phyloP scores from a whole-genome alignment of 495 filamentous ascomycete genomes.

The Talaromyces thailandensis region DNA sequence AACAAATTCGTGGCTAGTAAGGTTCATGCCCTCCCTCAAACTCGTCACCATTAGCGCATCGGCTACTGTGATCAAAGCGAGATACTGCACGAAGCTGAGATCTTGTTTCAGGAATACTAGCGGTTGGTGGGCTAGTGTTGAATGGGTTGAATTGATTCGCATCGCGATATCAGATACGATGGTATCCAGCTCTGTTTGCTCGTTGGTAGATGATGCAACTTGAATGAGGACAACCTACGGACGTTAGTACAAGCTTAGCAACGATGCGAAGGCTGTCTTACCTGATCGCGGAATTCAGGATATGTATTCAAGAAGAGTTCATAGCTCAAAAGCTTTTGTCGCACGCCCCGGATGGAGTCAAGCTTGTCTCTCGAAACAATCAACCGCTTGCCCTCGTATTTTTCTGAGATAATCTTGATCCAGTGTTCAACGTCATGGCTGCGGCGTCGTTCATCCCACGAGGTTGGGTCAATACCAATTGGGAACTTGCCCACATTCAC shows the following conservation, averaged over 20 bases:
- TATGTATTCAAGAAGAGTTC: slow-evolving; percentile 91
- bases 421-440: slow-evolving; percentile 65
- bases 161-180: slow-evolving; percentile 88
- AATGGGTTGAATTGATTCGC: slow-evolving; percentile 79
- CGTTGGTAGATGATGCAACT: slow-evolving; percentile 80
- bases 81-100: slow-evolving; percentile 79
- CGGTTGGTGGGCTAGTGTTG: slow-evolving; percentile 80
- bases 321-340: slow-evolving; percentile 85
- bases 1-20: slow-evolving; percentile 86
- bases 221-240: slow-evolving; percentile 71
- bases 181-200: slow-evolving; percentile 76
- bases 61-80: slow-evolving; percentile 78
- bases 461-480: slow-evolving; percentile 53
- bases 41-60: slow-evolving; percentile 89
- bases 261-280: slow-evolving; percentile 10
- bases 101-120: slow-evolving; percentile 94
- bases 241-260: neutral
- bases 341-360: slow-evolving; percentile 79
- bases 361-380: slow-evolving; percentile 92
- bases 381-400: slow-evolving; percentile 75
- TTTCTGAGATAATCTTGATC: slow-evolving; percentile 67
- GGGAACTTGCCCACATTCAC: slow-evolving; percentile 39
- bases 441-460: slow-evolving; percentile 60
- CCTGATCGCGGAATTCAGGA: slow-evolving; percentile 75
- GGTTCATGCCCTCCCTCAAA: slow-evolving; percentile 90